Base-by-base conservation (phyloP, 2,329 filamentous ascomycete species). In the Curvularia spicifera region DNA sequence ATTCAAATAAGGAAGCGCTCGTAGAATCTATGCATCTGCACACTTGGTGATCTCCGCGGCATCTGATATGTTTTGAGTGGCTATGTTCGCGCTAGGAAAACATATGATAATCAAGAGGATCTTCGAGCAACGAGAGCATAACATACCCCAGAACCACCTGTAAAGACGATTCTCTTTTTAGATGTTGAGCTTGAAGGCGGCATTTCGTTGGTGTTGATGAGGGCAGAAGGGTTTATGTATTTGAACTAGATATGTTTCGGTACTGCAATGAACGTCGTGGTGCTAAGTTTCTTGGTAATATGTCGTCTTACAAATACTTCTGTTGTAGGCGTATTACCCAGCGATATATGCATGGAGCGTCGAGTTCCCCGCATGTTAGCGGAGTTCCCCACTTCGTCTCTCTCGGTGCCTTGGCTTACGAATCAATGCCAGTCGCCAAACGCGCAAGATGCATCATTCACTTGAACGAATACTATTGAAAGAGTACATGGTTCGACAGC, bases 81-180 rank as follows among this genome's bases (percentile, higher is more conserved):
- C 15, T 37, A 13, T 18, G 18, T 6, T 5, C 4, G 20, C 35
- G 8, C 8, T 35, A 35, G 5, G 24, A 13, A 39, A 8, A 18
- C 10, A 4, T 24, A 18, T 28, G 37, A 33, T 9, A 3, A n/a
- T 10, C 4, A 13, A 40, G 26, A 40, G 10, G 18, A 7, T 40
- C n/a, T 20, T 29, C 12, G 9, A 39, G 22, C 12, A 35, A 37
- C 2, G 20, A 18, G 13, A 40, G 24, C 24, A 12, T 18, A 51
- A 51, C 51, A 20, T 51, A 85, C 83, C 49, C 84, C 83, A 49
- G 80, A 82, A 57, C 84, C 84, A 39, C 84, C 84, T 0, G 84
- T 85, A 63, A 85, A 80, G 47, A 85, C 80, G 59, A 83, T 79
- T 33, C 79, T 76, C 65, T 80, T 67, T 43, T 37, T 47, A 26